Evolutionary conservation across 73 alveolate species (phyloP).

Genomic region (Paramecium tetraurelia): DNA sequence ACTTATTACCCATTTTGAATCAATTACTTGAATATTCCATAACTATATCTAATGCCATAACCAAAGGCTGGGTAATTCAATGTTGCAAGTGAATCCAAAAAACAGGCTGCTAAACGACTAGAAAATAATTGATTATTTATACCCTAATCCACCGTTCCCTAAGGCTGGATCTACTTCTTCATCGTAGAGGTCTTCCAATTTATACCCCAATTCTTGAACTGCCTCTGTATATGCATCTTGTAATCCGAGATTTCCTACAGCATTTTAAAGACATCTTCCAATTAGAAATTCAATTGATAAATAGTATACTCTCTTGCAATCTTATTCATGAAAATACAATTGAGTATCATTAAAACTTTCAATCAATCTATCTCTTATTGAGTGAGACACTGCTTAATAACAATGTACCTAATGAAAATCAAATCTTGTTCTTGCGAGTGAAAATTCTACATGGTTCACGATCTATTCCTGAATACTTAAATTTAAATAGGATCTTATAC

Average conservation of each 20-base stretch:
- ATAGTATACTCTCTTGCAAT: slow-evolving; percentile 89
- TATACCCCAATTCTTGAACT: slow-evolving; percentile 86
- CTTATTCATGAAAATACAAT: slow-evolving; percentile 63
- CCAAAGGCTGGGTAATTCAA: slow-evolving; percentile 99
- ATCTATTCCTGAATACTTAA: slow-evolving; percentile 42
- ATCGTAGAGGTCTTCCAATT: slow-evolving; percentile 93
- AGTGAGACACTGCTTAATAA: slow-evolving; percentile 78
- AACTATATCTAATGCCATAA: slow-evolving; percentile 99
- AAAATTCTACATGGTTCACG: slow-evolving; percentile 61
- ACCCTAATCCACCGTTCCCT: slow-evolving; percentile 99
- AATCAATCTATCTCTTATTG: slow-evolving; percentile 94
- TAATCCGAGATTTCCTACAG: slow-evolving; percentile 91
- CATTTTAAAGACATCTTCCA: slow-evolving; percentile 97
- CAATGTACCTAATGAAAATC: slow-evolving; percentile 63
- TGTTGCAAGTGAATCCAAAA: slow-evolving; percentile 98
- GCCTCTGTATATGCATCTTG: slow-evolving; percentile 93
- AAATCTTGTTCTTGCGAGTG: slow-evolving; percentile 64
- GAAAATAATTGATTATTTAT: not conserved
- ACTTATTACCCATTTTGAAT: slow-evolving; percentile 96
- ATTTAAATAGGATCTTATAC: slow-evolving; percentile 44
- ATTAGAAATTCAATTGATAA: slow-evolving; percentile 96
- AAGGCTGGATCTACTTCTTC: slow-evolving; percentile 99
- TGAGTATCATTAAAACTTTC: slow-evolving; percentile 96
- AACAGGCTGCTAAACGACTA: slow-evolving; percentile 99
- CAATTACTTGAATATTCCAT: slow-evolving; percentile 98